These are phyloP conservation scores for Diaporthe destruens DNA, from an alignment of 2,329 filamentous ascomycete genomes.

Conservation along the genomic window DNA sequence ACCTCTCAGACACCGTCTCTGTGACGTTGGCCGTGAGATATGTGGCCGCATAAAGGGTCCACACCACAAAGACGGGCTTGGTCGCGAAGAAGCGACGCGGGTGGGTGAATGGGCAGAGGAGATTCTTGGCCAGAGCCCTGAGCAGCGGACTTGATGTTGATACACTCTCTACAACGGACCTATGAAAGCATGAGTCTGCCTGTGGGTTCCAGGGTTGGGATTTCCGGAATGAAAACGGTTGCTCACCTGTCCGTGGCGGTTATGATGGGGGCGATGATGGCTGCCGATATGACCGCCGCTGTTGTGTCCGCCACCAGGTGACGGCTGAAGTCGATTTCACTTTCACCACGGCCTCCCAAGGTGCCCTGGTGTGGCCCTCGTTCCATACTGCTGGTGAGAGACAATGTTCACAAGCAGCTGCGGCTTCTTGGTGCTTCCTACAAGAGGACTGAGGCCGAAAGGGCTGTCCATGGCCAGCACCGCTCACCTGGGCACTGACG, in stretches of 20 bases:
- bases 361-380: not conserved
- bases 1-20: conserved; percentile 25
- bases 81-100: conserved; percentile 23
- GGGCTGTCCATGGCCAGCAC: not conserved
- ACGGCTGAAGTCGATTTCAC: not conserved
- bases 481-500: no score
- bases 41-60: conserved; percentile 19
- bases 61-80: conserved; percentile 29
- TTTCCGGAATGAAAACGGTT: not conserved
- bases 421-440: conserved; percentile 8
- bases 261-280: conserved; percentile 25
- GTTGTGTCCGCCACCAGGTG: conserved; percentile 13
- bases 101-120: conserved; percentile 11
- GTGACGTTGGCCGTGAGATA: conserved; percentile 30
- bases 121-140: conserved; percentile 8
- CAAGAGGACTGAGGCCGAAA: not conserved
- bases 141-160: conserved; percentile 9
- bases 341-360: not conserved
- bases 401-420: not conserved
- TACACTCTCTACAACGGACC: conserved; percentile 26
- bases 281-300: conserved; percentile 13
- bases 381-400: conserved; percentile 1
- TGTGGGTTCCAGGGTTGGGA: no score
- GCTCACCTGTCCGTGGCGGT: conserved; percentile 22
- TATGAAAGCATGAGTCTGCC: not conserved